phyloP scores from a whole-genome alignment of 108 stramenopile species.

The Cyclotella kingstonii region DNA sequence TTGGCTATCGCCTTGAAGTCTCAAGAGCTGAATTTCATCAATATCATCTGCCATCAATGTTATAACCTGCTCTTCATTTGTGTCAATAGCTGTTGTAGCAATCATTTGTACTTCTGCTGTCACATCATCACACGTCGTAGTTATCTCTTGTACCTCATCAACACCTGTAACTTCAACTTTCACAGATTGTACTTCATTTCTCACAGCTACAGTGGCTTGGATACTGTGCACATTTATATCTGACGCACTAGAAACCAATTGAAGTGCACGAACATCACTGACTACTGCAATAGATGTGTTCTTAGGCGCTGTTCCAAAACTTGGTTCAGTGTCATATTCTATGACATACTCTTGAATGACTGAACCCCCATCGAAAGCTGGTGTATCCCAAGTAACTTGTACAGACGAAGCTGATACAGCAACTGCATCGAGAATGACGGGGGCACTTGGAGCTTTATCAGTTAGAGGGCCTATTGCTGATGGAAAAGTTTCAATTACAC shows the following conservation, averaged over 20 bases:
- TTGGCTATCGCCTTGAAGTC: constrained; percentile 44
- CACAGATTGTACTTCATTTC: constrained; percentile 81
- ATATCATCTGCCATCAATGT: constrained; percentile 58
- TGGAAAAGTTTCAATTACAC: constrained; percentile 42
- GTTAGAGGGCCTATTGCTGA: constrained; percentile 52
- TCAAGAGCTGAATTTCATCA: constrained; percentile 74
- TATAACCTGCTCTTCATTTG: constrained; percentile 76
- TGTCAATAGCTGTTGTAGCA: constrained; percentile 65
- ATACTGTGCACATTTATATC: constrained; percentile 64
- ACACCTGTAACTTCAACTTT: constrained; percentile 60
- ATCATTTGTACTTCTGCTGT: constrained; percentile 82
- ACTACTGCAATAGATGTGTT: constrained; percentile 35
- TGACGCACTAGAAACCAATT: constrained; percentile 22
- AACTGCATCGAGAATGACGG: constrained; percentile 13
- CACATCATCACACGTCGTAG: constrained; percentile 78
- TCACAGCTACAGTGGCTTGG: constrained; percentile 64
- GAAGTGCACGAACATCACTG: constrained; percentile 52
- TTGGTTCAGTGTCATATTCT: constrained; percentile 55
- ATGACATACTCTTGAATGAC: constrained; percentile 62
- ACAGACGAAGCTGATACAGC: constrained; percentile 40
- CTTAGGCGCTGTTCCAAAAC: constrained; percentile 45
- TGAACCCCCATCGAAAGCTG: constrained; percentile 69
- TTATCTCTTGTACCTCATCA: constrained; percentile 81
- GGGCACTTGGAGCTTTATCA: constrained; percentile 54
- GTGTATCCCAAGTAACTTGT: constrained; percentile 50